Evolutionary conservation across 768 basidiomycete species (phyloP).

Genomic region (Tulasnella sp.): DNA sequence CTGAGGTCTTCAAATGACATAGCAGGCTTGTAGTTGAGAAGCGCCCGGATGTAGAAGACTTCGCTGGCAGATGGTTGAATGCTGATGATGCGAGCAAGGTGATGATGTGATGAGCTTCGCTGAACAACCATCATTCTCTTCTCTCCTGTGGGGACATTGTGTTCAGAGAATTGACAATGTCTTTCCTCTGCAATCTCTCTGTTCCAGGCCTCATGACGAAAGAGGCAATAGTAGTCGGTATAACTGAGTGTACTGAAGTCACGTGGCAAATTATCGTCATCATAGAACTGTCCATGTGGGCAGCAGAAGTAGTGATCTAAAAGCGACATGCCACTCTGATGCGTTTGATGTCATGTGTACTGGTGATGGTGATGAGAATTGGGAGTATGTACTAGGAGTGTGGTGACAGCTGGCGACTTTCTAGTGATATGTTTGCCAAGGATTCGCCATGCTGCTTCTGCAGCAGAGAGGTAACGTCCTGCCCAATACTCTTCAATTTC

Average conservation of each 20-base stretch:
- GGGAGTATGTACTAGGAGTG: slow-evolving; percentile 29
- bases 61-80: slow-evolving; percentile 27
- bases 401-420: slow-evolving; percentile 29
- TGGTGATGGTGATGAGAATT: slow-evolving; percentile 20
- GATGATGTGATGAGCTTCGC: neutral
- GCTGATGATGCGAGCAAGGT: neutral
- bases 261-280: neutral
- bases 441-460: slow-evolving; percentile 32
- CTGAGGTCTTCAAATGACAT: slow-evolving; percentile 22
- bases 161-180: slow-evolving; percentile 16
- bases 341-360: slow-evolving; percentile 19
- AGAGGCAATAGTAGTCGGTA: slow-evolving; percentile 20
- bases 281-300: slow-evolving; percentile 14
- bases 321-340: slow-evolving; percentile 13
- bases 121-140: neutral
- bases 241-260: slow-evolving; percentile 19
- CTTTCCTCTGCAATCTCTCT: neutral
- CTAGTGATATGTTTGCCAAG: slow-evolving; percentile 29
- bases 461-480: slow-evolving; percentile 29
- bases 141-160: neutral
- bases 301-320: slow-evolving; percentile 22
- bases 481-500: slow-evolving; percentile 32
- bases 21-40: slow-evolving; percentile 21
- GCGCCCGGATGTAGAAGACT: slow-evolving; percentile 27
- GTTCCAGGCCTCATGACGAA: slow-evolving; percentile 18